Evolutionary conservation across 2,329 filamentous ascomycete species (phyloP).

Genomic region (Hymenoscyphus albidus): DNA sequence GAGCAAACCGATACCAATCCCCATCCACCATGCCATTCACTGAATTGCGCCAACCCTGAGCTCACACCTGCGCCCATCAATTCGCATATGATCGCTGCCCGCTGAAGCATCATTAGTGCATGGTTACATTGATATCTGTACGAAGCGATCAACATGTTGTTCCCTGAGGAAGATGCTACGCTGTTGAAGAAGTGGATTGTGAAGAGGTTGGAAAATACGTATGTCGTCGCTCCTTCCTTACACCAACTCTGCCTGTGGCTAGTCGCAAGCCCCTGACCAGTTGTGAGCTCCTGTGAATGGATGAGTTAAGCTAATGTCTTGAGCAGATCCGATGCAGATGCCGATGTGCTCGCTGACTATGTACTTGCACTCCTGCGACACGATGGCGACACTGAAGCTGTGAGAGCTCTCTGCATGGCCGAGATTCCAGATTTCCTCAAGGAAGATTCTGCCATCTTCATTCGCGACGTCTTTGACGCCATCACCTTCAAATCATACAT

Average conservation of each 20-base stretch:
- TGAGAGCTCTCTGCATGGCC: constrained; percentile 64
- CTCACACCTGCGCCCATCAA: background rate
- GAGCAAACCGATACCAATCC: background rate
- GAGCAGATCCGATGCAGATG: constrained; percentile 71
- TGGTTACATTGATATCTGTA: background rate
- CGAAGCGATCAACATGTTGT: constrained; percentile 48
- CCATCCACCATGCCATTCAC: background rate
- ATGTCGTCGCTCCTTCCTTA: constrained; percentile 17
- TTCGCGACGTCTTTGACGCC: constrained; percentile 66
- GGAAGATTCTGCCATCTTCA: constrained; percentile 61
- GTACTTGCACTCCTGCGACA: constrained; percentile 73
- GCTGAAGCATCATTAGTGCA: background rate
- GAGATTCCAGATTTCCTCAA: constrained; percentile 74
- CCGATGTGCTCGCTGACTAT: constrained; percentile 79
- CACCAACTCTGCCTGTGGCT: background rate
- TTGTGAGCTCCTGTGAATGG: background rate
- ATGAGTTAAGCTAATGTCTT: background rate
- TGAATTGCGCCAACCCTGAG: background rate
- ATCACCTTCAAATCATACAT: constrained; percentile 60
- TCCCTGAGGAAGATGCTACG: constrained; percentile 57
- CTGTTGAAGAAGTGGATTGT: constrained; percentile 74
- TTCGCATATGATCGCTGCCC: background rate
- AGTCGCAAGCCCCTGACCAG: background rate
- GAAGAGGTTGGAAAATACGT: constrained; percentile 73
- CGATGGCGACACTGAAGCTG: constrained; percentile 60